Conservation (phyloP, 2,329 filamentous ascomycete genomes). For the Aureobasidium sp. region DNA sequence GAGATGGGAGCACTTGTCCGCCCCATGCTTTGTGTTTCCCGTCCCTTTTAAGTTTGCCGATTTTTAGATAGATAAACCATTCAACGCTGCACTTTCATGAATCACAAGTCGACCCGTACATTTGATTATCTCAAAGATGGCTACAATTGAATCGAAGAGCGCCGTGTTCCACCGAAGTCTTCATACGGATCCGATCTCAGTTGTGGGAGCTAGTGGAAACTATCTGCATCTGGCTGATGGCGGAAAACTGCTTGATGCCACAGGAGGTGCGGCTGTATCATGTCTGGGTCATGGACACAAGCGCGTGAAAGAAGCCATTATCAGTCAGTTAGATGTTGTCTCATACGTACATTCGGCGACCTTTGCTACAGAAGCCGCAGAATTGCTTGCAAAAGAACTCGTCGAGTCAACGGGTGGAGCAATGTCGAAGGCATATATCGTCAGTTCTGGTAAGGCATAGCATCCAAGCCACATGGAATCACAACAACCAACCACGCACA, state of each 20-base stretch:
- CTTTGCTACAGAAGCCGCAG: conserved; percentile 46
- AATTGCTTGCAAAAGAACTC: conserved; percentile 45
- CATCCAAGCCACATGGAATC: not conserved
- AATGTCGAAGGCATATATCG: conserved; percentile 48
- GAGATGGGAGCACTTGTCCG: not conserved
- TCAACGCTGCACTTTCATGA: not conserved
- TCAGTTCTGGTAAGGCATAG: conserved; percentile 44
- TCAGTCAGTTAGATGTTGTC: conserved; percentile 49
- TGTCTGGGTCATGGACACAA: conserved; percentile 60
- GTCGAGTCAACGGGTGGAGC: conserved; percentile 42
- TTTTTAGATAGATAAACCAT: not conserved
- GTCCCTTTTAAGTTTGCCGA: not conserved
- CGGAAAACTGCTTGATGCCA: conserved; percentile 59
- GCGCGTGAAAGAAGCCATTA: conserved; percentile 52
- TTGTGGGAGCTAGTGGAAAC: conserved; percentile 41
- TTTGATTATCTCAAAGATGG: not conserved
- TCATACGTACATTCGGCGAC: conserved; percentile 52
- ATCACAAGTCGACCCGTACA: not conserved
- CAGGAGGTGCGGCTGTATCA: conserved; percentile 63
- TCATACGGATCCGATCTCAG: conserved; percentile 37
- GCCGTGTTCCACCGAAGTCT: conserved; percentile 47
- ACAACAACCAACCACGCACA: not conserved
- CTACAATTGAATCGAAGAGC: not conserved
- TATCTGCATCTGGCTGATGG: conserved; percentile 48
- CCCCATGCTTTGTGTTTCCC: not conserved